phyloP scores from a whole-genome alignment of 106 monocot species.

The Dendrobium officinale region DNA sequence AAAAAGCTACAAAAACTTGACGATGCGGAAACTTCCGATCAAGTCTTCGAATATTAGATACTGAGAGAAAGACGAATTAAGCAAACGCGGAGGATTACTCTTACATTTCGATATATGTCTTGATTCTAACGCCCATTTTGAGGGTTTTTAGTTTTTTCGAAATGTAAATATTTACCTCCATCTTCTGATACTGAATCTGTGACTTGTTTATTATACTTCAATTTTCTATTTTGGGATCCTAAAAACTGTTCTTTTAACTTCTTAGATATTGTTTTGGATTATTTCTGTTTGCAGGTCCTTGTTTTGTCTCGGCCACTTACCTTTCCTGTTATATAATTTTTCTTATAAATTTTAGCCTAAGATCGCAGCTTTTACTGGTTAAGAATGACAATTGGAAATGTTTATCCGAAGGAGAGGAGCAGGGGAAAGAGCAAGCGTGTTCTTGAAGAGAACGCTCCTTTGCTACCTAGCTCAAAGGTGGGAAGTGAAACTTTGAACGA shows the following conservation, averaged over 20 bases:
- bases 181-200: conserved; percentile 3
- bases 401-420: conserved; percentile 8
- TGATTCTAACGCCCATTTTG: not conserved
- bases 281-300: not conserved
- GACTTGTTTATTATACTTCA: not conserved
- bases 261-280: not conserved
- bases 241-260: not conserved
- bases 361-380: not conserved
- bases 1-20: not conserved
- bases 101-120: not conserved
- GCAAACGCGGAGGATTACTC: not conserved
- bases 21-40: not conserved
- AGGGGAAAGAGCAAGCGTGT: conserved; percentile 17
- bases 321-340: not conserved
- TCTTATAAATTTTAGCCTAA: not conserved
- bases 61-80: not conserved
- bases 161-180: not conserved
- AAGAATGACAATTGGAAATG: conserved; percentile 33
- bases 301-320: not conserved
- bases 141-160: not conserved
- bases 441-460: conserved; percentile 30
- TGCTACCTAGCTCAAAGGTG: conserved; percentile 24
- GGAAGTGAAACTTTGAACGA: conserved; percentile 22
- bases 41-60: not conserved
- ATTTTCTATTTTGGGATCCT: not conserved